Evolutionary conservation across 768 basidiomycete genomes (phyloP).

Genomic region (Kwoniella pini): DNA sequence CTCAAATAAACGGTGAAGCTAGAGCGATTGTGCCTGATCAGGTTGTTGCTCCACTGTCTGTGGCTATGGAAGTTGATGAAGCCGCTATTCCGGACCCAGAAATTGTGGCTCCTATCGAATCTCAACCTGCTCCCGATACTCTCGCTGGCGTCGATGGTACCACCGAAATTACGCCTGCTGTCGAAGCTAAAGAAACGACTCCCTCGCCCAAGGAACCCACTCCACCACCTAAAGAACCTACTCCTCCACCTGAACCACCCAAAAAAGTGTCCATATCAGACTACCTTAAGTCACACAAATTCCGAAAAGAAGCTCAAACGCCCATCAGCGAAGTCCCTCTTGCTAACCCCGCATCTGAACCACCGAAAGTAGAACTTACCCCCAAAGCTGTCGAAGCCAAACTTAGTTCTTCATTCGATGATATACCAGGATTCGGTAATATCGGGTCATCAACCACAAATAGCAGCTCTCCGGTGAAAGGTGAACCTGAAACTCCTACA

Average conservation of each 20-base stretch:
- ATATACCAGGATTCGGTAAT: conserved; percentile 22
- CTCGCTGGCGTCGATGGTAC: background rate
- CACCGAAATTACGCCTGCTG: conserved; percentile 18
- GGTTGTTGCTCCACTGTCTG: conserved; percentile 13
- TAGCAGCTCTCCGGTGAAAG: conserved; percentile 11
- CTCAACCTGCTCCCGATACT: background rate
- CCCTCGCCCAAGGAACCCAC: conserved; percentile 15
- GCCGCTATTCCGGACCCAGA: conserved; percentile 5
- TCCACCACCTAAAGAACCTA: conserved; percentile 3
- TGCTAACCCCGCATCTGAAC: background rate
- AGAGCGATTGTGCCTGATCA: conserved; percentile 26
- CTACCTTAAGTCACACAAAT: conserved; percentile 37
- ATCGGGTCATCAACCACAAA: background rate
- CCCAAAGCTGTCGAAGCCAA: background rate
- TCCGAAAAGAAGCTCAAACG: conserved; percentile 32
- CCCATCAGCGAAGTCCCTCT: background rate
- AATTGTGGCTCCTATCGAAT: conserved; percentile 3
- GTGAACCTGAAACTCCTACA: conserved; percentile 16
- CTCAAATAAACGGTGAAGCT: background rate
- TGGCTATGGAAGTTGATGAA: conserved; percentile 12
- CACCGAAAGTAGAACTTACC: background rate
- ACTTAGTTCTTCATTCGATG: background rate
- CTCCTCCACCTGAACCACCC: conserved; percentile 35
- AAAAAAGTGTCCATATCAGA: conserved; percentile 43
- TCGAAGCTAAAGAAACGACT: background rate